A percentile compares a stretch with the other conserved stretches of the same genome.
These are phyloP conservation scores for Waltergamsia citrina DNA, from an alignment of 2,329 filamentous ascomycete genomes.

Conservation along the genomic window DNA sequence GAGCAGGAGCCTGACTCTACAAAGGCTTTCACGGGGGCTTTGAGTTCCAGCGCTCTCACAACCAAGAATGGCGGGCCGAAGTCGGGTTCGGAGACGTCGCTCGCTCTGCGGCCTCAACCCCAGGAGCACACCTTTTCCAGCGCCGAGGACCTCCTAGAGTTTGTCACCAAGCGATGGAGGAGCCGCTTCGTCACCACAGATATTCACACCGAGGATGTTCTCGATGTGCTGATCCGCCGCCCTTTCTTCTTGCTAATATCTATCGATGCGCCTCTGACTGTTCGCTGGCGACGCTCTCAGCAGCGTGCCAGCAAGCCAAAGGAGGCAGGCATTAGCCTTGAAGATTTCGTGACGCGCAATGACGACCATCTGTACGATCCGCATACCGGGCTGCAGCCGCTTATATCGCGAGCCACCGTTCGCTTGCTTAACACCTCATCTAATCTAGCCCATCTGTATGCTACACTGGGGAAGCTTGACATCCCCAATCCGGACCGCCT, in stretches of 20 bases:
- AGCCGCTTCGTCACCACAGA: slow-evolving; percentile 80
- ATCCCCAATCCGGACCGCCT: slow-evolving; percentile 71
- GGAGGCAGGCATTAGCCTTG: slow-evolving; percentile 29
- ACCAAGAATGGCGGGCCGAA: slow-evolving; percentile 14
- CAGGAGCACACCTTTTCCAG: slow-evolving; percentile 42
- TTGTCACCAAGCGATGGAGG: slow-evolving; percentile 77
- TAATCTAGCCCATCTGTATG: slow-evolving; percentile 61
- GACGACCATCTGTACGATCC: slow-evolving; percentile 71
- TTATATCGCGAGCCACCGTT: slow-evolving; percentile 74
- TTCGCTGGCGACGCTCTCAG: slow-evolving; percentile 73
- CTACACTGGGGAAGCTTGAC: slow-evolving; percentile 63
- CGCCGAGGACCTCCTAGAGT: slow-evolving; percentile 64
- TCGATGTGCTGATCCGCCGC: slow-evolving; percentile 67
- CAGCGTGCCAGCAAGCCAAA: slow-evolving; percentile 8
- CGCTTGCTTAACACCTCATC: slow-evolving; percentile 78
- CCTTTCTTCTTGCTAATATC: slow-evolving; percentile 92
- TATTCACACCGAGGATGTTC: slow-evolving; percentile 60
- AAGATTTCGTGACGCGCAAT: slow-evolving; percentile 45
- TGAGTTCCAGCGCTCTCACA: slow-evolving; percentile 15
- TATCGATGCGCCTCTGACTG: slow-evolving; percentile 77
- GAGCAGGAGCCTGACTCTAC: neutral
- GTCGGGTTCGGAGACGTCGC: slow-evolving; percentile 13
- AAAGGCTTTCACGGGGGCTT: slow-evolving; percentile 10
- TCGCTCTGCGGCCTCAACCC: slow-evolving; percentile 12
- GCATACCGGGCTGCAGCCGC: slow-evolving; percentile 54